Evolutionary conservation across 192 early-diverging fungal species (phyloP).

Genomic region (Polychytrium aggregatum): DNA sequence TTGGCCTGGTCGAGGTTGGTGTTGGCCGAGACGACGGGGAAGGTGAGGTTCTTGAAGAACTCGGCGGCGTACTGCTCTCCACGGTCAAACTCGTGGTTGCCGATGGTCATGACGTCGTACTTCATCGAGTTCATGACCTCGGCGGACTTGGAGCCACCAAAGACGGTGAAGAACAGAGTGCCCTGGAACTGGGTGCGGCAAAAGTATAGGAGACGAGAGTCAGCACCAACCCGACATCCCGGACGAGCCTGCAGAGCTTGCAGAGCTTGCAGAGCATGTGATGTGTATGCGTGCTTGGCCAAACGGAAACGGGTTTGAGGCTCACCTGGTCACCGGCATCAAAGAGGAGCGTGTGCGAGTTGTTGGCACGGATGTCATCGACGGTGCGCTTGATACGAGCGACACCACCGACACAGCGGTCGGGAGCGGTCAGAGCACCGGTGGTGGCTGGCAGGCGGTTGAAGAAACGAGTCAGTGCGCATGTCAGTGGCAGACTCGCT

Average conservation of each 20-base stretch:
- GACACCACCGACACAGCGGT: slow-evolving; percentile 50
- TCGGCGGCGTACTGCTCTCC: slow-evolving; percentile 40
- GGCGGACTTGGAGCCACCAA: slow-evolving; percentile 43
- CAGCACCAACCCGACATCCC: no score
- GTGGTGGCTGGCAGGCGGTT: no score
- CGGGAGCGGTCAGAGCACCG: no score
- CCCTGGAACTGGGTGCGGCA: slow-evolving; percentile 47
- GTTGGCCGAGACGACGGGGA: slow-evolving; percentile 57
- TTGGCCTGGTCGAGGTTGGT: slow-evolving; percentile 32
- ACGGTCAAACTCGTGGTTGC: slow-evolving; percentile 65
- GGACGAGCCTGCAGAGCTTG: no score
- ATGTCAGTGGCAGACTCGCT: no score
- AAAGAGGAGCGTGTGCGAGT: slow-evolving; percentile 43
- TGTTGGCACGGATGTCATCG: slow-evolving; percentile 35
- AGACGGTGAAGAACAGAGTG: slow-evolving; percentile 57
- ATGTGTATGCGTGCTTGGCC: no score
- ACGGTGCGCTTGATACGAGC: slow-evolving; percentile 52
- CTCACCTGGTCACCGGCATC: slow-evolving; percentile 77
- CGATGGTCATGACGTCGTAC: slow-evolving; percentile 42
- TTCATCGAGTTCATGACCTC: slow-evolving; percentile 53
- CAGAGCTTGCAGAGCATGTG: no score
- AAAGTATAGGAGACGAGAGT: no score
- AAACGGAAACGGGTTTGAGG: no score
- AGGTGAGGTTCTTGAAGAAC: slow-evolving; percentile 43
- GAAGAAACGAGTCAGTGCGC: no score